Conservation (phyloP, 2,329 filamentous ascomycete genomes). For the Alternaria rosae region DNA sequence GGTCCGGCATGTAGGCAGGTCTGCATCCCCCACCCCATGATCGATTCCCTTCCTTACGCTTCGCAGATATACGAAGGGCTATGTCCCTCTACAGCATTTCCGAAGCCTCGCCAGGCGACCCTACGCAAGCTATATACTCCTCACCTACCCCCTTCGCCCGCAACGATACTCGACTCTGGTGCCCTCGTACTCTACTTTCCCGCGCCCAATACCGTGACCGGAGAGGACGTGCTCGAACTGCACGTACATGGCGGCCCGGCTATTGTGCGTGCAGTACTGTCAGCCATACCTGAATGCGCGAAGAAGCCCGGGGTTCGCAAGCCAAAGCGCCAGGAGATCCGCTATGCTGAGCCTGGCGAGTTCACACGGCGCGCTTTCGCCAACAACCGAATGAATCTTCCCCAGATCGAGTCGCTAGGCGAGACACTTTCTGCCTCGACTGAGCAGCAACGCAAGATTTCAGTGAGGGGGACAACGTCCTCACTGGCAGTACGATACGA, state of each 20-base stretch:
- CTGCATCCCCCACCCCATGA: not conserved
- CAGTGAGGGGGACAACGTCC: conserved; percentile 78
- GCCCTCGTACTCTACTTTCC: conserved; percentile 87
- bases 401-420: conserved; percentile 75
- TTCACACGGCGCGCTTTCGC: conserved; percentile 93
- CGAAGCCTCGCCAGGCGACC: conserved; percentile 69
- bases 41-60: not conserved
- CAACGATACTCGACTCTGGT: conserved; percentile 72
- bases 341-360: conserved; percentile 93
- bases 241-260: conserved; percentile 94
- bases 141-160: conserved; percentile 43
- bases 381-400: conserved; percentile 83
- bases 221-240: conserved; percentile 89
- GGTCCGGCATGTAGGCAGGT: conserved; percentile 77
- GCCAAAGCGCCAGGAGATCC: conserved; percentile 57
- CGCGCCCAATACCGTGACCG: conserved; percentile 81
- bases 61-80: conserved; percentile 70
- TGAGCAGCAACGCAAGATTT: conserved; percentile 89
- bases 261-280: conserved; percentile 84
- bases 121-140: conserved; percentile 78
- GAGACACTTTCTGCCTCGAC: conserved; percentile 73
- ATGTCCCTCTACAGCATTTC: conserved; percentile 63
- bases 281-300: conserved; percentile 70
- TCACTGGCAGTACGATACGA: conserved; percentile 79
- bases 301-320: conserved; percentile 10